Evolutionary conservation across 2,329 filamentous ascomycete genomes (phyloP).

Genomic region (Diaporthe caulivora): DNA sequence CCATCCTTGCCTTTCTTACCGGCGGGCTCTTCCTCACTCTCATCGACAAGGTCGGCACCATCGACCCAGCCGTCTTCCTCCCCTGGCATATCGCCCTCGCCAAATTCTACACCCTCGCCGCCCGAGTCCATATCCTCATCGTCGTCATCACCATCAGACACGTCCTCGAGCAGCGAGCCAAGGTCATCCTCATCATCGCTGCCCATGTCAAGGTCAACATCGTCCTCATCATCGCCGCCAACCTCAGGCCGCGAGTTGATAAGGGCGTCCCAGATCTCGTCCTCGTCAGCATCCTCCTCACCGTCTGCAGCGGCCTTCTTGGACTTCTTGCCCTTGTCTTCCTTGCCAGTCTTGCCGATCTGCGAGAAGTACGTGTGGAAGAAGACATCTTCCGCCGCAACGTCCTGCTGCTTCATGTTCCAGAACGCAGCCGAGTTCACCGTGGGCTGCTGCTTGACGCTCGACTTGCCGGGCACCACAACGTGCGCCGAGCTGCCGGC

Average conservation of each 20-base stretch:
- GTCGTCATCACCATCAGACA: slow-evolving; percentile 56
- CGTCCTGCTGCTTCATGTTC: slow-evolving; percentile 88
- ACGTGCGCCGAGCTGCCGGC: slow-evolving; percentile 66
- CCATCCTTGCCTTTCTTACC: slow-evolving; percentile 47
- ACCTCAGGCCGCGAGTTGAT: slow-evolving; percentile 84
- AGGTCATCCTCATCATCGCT: slow-evolving; percentile 61
- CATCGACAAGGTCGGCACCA: slow-evolving; percentile 65
- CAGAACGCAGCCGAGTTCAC: slow-evolving; percentile 93
- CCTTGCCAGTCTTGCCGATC: slow-evolving; percentile 72
- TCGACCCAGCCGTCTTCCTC: slow-evolving; percentile 65
- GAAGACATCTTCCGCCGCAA: slow-evolving; percentile 93
- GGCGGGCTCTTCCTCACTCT: slow-evolving; percentile 52
- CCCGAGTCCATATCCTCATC: slow-evolving; percentile 56
- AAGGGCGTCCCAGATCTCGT: slow-evolving; percentile 93
- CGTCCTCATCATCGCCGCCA: slow-evolving; percentile 70
- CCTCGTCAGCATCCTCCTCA: slow-evolving; percentile 73
- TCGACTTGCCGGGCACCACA: slow-evolving; percentile 66
- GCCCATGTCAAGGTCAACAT: slow-evolving; percentile 61
- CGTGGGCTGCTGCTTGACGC: slow-evolving; percentile 50
- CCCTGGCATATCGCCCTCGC: slow-evolving; percentile 53
- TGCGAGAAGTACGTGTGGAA: slow-evolving; percentile 97
- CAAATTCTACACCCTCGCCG: slow-evolving; percentile 55
- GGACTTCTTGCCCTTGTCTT: slow-evolving; percentile 52
- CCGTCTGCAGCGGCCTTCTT: slow-evolving; percentile 59
- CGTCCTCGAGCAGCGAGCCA: slow-evolving; percentile 42